These are phyloP conservation scores for Lactuca saligna DNA, from an alignment of 129 eudicot species.

Conservation along the genomic window DNA sequence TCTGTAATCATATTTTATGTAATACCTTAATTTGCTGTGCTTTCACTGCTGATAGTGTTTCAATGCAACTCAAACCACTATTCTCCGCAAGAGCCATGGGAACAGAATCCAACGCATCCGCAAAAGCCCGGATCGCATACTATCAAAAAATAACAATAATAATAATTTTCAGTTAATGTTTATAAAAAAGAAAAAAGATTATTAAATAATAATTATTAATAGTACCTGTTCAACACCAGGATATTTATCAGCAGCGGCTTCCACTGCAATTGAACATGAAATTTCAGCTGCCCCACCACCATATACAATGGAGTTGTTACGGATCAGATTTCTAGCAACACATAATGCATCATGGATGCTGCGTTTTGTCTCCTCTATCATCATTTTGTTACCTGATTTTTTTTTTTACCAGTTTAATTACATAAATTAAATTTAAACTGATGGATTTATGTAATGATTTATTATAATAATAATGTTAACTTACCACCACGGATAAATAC, in stretches of 20 bases:
- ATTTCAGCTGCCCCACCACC: conserved; percentile 99
- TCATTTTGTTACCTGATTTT: conserved; percentile 98
- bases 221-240: conserved; percentile 98
- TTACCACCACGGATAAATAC: conserved; percentile 94
- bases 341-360: conserved; percentile 97
- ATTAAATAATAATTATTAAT: too few relatives aligned
- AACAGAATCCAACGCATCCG: conserved; percentile 92
- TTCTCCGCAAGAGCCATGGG: conserved; percentile 99
- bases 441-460: too few relatives aligned
- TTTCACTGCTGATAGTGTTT: conserved; percentile 88
- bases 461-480: conserved; percentile 28
- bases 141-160: conserved; percentile 33
- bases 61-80: conserved; percentile 94
- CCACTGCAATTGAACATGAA: conserved; percentile 95
- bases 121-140: conserved; percentile 99
- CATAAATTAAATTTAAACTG: background rate
- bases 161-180: background rate
- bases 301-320: conserved; percentile 90
- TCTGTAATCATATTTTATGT: background rate
- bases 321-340: conserved; percentile 95
- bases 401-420: too few relatives aligned
- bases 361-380: conserved; percentile 96
- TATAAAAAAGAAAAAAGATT: background rate
- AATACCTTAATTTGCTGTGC: conserved; percentile 94
- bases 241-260: conserved; percentile 94